Percentiles rank a stretch among this genome's conserved stretches.
Conservation (phyloP, 805 yeast genomes). For the Candida orba region DNA sequence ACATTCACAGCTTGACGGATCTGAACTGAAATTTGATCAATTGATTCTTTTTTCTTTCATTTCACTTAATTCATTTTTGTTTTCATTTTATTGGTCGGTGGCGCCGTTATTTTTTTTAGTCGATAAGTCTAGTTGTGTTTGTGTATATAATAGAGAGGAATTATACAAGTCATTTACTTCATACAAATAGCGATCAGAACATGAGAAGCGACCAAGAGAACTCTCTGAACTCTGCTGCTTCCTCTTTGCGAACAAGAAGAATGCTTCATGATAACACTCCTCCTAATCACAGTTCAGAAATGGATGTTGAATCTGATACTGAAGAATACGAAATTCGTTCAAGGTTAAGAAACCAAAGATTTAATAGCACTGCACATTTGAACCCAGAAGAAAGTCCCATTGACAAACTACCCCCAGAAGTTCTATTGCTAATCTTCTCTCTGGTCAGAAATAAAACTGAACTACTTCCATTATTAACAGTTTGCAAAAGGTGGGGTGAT, state of each 20-base stretch:
- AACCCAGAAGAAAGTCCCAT: slow-evolving; percentile 16
- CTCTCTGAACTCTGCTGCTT: slow-evolving; percentile 16
- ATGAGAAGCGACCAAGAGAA: slow-evolving; percentile 21
- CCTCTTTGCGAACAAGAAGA: slow-evolving; percentile 9
- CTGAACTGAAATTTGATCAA: too few species aligned
- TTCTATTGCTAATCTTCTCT: slow-evolving; percentile 59
- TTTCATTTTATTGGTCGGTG: too few species aligned
- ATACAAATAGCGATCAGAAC: not conserved
- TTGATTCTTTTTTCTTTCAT: too few species aligned
- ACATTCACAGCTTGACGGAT: too few species aligned
- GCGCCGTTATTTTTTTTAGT: too few species aligned
- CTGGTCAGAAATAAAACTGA: slow-evolving; percentile 54
- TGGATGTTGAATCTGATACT: slow-evolving; percentile 12
- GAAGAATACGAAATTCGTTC: slow-evolving; percentile 10
- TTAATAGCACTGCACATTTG: not conserved
- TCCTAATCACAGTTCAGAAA: slow-evolving; percentile 7
- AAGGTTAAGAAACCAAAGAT: slow-evolving; percentile 4
- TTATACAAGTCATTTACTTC: too few species aligned
- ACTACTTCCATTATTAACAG: slow-evolving; percentile 54
- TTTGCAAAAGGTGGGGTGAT: slow-evolving; percentile 76
- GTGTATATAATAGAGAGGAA: too few species aligned
- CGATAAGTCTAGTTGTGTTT: too few species aligned
- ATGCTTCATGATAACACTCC: slow-evolving; percentile 5
- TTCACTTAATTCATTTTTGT: too few species aligned
- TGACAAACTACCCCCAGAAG: slow-evolving; percentile 41